phyloP scores from a whole-genome alignment of 345 rosid species.

The Eucalyptus microcorys region DNA sequence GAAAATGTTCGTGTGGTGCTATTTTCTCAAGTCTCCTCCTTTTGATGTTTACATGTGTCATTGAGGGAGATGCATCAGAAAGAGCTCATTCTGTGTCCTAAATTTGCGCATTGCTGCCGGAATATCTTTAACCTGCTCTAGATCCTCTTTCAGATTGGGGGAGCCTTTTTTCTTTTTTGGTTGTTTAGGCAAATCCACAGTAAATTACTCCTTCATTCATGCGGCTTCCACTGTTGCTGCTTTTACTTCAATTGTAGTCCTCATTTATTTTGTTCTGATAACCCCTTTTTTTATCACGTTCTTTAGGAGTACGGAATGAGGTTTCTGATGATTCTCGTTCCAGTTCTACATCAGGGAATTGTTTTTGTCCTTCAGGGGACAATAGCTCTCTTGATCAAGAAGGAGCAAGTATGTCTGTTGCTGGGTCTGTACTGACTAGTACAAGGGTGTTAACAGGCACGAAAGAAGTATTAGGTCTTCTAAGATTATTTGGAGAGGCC shows the following conservation, averaged over 20 bases:
- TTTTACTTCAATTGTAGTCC: not conserved
- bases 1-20: not conserved
- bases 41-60: not conserved
- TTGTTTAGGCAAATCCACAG: not conserved
- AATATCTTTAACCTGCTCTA: not conserved
- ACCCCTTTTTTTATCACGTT: not conserved
- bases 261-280: not conserved
- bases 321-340: constrained; percentile 60
- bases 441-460: constrained; percentile 48
- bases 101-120: not conserved
- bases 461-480: constrained; percentile 62
- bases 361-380: constrained; percentile 35
- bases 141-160: not conserved
- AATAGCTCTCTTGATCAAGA: constrained; percentile 51
- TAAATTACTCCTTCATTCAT: not conserved
- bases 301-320: constrained; percentile 62
- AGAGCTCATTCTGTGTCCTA: not conserved
- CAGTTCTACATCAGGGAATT: constrained; percentile 32
- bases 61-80: not conserved
- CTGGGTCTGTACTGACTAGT: constrained; percentile 25
- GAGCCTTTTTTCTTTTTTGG: not conserved
- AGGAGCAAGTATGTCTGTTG: constrained; percentile 27
- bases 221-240: not conserved
- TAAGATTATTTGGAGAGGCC: constrained; percentile 86
- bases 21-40: not conserved